Evolutionary conservation across 306 rosid species (phyloP).

Genomic region (Glycyrrhiza uralensis): DNA sequence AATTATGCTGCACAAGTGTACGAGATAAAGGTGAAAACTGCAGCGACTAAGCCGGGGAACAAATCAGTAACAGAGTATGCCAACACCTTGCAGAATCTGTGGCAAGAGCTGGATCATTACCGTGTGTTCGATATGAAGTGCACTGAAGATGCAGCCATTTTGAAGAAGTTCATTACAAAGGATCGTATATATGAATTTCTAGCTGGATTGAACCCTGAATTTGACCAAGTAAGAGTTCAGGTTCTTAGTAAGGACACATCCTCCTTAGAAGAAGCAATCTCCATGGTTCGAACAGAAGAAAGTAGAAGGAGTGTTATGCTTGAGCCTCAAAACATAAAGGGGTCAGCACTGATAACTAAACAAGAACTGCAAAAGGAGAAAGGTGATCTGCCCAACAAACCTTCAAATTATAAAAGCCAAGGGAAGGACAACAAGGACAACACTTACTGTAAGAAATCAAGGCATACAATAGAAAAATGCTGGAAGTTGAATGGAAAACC

Average conservation of each 20-base stretch:
- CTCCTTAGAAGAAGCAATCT: neutral
- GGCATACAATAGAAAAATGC: too few relatives aligned
- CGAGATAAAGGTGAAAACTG: neutral
- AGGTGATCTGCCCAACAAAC: too few relatives aligned
- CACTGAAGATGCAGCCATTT: neutral
- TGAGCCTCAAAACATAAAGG: neutral
- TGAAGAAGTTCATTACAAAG: neutral
- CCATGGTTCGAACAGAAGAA: neutral
- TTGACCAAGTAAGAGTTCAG: neutral
- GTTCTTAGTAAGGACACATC: neutral
- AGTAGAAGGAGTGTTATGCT: neutral
- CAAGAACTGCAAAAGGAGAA: neutral
- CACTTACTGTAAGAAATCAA: too few relatives aligned
- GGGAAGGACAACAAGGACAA: too few relatives aligned
- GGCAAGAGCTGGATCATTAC: neutral
- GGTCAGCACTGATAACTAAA: neutral
- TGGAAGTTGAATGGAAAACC: too few relatives aligned
- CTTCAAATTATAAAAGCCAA: too few relatives aligned
- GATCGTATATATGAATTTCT: neutral
- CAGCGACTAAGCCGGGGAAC: neutral
- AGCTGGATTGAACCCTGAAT: neutral
- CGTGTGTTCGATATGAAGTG: neutral
- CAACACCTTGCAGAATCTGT: neutral
- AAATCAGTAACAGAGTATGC: neutral
- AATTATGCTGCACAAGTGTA: neutral